Conservation (phyloP, 1,284 basidiomycete genomes). For the Sparassis latifolia region DNA sequence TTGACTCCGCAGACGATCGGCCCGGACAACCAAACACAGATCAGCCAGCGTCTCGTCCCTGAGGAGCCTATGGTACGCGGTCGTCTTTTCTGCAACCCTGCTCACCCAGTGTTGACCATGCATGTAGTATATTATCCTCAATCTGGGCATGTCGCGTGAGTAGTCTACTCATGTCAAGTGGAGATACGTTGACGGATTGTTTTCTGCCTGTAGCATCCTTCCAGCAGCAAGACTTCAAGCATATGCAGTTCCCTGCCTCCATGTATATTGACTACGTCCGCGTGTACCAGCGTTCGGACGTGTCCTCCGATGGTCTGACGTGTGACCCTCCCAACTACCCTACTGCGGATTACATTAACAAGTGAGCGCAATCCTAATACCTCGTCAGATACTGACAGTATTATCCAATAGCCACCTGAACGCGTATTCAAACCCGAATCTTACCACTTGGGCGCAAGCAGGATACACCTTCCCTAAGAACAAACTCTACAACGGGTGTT, state of each 20-base stretch:
- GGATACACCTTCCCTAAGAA: conserved; percentile 69
- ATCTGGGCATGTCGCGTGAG: conserved; percentile 65
- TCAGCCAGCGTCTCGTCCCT: conserved; percentile 62
- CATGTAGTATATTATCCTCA: conserved; percentile 63
- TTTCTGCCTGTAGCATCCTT: conserved; percentile 40
- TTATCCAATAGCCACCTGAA: conserved; percentile 46
- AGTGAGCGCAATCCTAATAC: conserved; percentile 18
- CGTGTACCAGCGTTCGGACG: conserved; percentile 64
- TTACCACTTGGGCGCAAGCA: conserved; percentile 68
- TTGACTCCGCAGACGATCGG: conserved; percentile 54
- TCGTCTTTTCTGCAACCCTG: not conserved
- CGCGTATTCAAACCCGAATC: conserved; percentile 65
- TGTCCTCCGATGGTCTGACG: conserved; percentile 45
- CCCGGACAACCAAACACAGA: conserved; percentile 44
- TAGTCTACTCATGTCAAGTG: conserved; percentile 25
- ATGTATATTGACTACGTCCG: conserved; percentile 78
- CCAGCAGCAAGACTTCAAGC: conserved; percentile 59
- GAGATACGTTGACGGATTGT: not conserved
- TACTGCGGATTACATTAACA: conserved; percentile 40
- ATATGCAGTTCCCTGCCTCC: conserved; percentile 58
- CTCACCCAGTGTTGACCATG: not conserved
- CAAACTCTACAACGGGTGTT: conserved; percentile 43
- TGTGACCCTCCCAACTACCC: conserved; percentile 63
- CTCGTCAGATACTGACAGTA: not conserved
- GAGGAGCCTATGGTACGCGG: conserved; percentile 71